Conservation (phyloP, 768 basidiomycete species). For the Suillus clintonianus region DNA sequence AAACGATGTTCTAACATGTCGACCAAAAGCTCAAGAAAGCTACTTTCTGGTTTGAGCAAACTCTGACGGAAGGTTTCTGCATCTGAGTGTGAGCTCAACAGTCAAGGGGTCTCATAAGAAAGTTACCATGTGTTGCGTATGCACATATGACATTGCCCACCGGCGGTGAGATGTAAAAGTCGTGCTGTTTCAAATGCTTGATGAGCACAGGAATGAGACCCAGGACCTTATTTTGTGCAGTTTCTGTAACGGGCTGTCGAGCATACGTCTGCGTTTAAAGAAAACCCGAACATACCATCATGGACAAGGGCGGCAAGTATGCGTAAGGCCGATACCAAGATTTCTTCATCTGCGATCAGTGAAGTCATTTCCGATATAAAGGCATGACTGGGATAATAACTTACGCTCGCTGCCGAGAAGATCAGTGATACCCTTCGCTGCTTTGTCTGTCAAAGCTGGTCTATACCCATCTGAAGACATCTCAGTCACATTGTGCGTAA, state of each 20-base stretch:
- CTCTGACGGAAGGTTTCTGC: background rate
- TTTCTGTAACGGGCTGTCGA: background rate
- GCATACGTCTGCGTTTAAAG: background rate
- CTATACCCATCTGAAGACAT: background rate
- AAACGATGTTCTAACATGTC: conserved; percentile 8
- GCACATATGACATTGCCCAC: conserved; percentile 6
- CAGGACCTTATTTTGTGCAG: background rate
- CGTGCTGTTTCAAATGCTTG: conserved; percentile 1
- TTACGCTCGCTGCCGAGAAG: conserved; percentile 3
- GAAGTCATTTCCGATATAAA: background rate
- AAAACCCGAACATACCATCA: background rate
- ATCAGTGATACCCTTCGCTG: background rate
- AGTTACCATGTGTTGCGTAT: background rate
- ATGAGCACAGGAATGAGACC: background rate
- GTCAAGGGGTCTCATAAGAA: background rate
- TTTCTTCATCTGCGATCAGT: background rate
- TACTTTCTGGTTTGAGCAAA: background rate
- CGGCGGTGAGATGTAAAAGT: conserved; percentile 7
- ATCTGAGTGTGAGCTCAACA: background rate
- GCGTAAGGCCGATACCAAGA: conserved; percentile 3
- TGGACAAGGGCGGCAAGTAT: conserved; percentile 7
- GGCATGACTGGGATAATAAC: background rate
- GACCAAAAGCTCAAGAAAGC: background rate
- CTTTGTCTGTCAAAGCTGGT: background rate
- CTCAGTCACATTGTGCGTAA: background rate